These are phyloP conservation scores for Emmonsia crescens DNA, from an alignment of 2,329 filamentous ascomycete species.

Conservation along the genomic window DNA sequence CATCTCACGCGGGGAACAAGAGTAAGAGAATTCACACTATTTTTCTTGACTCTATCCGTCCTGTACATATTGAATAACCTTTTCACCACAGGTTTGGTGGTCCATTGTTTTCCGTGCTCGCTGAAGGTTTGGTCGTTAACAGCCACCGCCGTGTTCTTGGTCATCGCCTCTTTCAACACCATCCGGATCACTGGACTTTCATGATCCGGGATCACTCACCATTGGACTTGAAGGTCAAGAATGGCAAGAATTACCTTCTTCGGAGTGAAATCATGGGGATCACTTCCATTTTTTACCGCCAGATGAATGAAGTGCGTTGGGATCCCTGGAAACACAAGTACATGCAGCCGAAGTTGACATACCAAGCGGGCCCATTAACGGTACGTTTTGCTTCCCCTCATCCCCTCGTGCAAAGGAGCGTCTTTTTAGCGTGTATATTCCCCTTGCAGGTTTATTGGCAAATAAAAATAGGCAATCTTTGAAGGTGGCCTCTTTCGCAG, in stretches of 20 bases:
- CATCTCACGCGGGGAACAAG: neutral
- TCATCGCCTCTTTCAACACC: constrained; percentile 1
- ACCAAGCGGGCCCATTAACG: neutral
- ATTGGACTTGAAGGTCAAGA: neutral
- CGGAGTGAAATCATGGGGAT: constrained; percentile 3
- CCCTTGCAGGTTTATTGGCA: neutral
- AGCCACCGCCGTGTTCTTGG: constrained; percentile 3
- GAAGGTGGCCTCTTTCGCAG: neutral
- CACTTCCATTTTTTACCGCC: constrained; percentile 3
- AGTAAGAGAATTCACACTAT: too few species aligned
- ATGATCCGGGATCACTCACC: constrained; percentile 5
- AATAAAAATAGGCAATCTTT: too few species aligned
- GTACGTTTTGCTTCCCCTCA: neutral
- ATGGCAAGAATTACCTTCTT: constrained; percentile 3
- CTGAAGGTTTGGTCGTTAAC: neutral
- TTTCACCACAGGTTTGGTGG: constrained; percentile 3
- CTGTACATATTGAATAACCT: neutral
- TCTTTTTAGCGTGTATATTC: neutral
- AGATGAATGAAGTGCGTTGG: constrained; percentile 3
- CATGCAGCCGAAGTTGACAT: neutral
- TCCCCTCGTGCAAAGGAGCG: neutral
- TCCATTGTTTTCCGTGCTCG: neutral
- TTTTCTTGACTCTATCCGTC: neutral
- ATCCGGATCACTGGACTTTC: constrained; percentile 1
- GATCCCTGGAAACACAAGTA: neutral